These are phyloP conservation scores for Coleophoma eucalyptorum DNA, from an alignment of 2,329 filamentous ascomycete species.

Conservation along the genomic window DNA sequence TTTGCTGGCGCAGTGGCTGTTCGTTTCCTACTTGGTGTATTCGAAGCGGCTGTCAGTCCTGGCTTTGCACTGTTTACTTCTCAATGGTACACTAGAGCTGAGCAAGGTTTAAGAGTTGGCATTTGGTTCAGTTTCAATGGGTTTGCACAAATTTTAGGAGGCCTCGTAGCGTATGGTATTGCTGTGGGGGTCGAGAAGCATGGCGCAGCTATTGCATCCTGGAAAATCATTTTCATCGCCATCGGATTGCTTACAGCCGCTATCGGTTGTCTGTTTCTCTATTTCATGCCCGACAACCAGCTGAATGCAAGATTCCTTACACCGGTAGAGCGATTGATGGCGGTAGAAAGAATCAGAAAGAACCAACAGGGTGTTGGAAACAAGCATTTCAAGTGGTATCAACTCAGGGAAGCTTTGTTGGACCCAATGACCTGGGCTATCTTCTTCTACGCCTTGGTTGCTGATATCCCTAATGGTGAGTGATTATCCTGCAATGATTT, in stretches of 20 bases:
- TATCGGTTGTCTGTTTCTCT: slow-evolving; percentile 37
- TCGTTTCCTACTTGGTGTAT: slow-evolving; percentile 64
- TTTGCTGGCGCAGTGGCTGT: slow-evolving; percentile 60
- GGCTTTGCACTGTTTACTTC: slow-evolving; percentile 65
- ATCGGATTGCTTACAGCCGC: slow-evolving; percentile 41
- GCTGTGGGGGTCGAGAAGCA: slow-evolving; percentile 48
- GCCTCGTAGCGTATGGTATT: slow-evolving; percentile 60
- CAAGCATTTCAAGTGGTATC: slow-evolving; percentile 46
- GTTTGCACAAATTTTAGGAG: slow-evolving; percentile 59
- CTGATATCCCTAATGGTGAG: slow-evolving; percentile 43
- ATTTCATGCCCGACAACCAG: slow-evolving; percentile 39
- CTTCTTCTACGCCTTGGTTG: slow-evolving; percentile 44
- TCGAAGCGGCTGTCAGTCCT: slow-evolving; percentile 65
- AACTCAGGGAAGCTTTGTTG: slow-evolving; percentile 43
- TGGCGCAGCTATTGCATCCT: slow-evolving; percentile 50
- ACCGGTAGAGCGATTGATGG: slow-evolving; percentile 38
- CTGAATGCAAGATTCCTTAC: slow-evolving; percentile 39
- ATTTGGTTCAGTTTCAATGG: slow-evolving; percentile 71
- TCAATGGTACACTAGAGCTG: slow-evolving; percentile 69
- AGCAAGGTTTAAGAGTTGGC: slow-evolving; percentile 58
- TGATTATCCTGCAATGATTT: background rate
- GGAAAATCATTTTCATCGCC: slow-evolving; percentile 55
- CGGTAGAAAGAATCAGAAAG: slow-evolving; percentile 40
- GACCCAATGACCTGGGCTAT: slow-evolving; percentile 29
- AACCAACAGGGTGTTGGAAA: slow-evolving; percentile 57